Conservation (phyloP, 306 rosid genomes). For the Ziziphus jujuba region DNA sequence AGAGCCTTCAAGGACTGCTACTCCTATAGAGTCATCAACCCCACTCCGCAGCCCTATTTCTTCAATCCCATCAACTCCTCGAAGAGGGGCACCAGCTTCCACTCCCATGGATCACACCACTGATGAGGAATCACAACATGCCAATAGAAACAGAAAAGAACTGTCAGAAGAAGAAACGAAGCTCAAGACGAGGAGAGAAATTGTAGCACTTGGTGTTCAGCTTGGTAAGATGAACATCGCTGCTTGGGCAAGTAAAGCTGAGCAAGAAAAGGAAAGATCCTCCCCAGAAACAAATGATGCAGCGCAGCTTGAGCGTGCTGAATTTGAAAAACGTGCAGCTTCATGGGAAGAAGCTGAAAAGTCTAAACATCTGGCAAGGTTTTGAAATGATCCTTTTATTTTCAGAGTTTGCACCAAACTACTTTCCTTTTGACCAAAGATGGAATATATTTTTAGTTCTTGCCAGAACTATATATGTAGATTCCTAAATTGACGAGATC, state of each 20-base stretch:
- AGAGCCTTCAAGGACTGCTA: conserved; percentile 91
- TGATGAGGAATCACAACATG: conserved; percentile 34
- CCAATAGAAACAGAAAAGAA: conserved; percentile 36
- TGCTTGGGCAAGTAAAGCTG: conserved; percentile 92
- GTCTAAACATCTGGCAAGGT: conserved; percentile 87
- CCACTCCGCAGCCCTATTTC: conserved; percentile 83
- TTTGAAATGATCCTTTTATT: conserved; percentile 25
- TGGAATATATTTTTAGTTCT: not conserved
- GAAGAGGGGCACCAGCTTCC: conserved; percentile 70
- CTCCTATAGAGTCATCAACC: conserved; percentile 77
- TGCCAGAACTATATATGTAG: not conserved
- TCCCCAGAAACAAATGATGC: conserved; percentile 25
- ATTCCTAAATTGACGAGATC: not conserved
- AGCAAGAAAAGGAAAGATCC: conserved; percentile 44
- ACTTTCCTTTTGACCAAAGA: not conserved
- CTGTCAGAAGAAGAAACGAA: conserved; percentile 84
- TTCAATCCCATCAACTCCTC: conserved; percentile 84
- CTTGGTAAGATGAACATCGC: conserved; percentile 93
- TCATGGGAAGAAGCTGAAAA: conserved; percentile 91
- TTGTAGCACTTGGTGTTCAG: conserved; percentile 85
- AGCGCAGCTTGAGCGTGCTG: conserved; percentile 54
- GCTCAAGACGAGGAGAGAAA: conserved; percentile 86
- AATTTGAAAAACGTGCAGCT: conserved; percentile 75
- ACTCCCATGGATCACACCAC: conserved; percentile 49
- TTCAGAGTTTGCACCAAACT: not conserved